phyloP scores from a whole-genome alignment of 306 rosid genomes.

The Trifolium subterraneum region DNA sequence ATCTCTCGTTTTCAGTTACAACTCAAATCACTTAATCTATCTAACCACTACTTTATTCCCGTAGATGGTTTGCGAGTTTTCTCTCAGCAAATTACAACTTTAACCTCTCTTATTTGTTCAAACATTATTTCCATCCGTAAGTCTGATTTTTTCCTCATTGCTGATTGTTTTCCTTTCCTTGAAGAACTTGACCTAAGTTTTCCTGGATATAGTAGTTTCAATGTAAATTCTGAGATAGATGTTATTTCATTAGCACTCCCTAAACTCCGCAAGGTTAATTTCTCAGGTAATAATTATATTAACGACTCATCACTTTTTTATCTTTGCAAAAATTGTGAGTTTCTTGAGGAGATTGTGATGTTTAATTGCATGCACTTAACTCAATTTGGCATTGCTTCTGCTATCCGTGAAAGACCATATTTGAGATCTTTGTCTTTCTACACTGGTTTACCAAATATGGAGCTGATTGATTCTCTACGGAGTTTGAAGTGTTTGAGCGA shows the following conservation, averaged over 20 bases:
- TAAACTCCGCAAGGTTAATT: slow-evolving; percentile 55
- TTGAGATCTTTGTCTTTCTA: slow-evolving; percentile 46
- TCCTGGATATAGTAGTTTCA: no score
- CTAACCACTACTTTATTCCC: slow-evolving; percentile 18
- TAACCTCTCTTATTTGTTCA: slow-evolving; percentile 54
- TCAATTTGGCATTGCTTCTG: slow-evolving; percentile 47
- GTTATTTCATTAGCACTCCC: slow-evolving; percentile 19
- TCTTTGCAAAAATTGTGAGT: slow-evolving; percentile 47
- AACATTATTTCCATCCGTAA: slow-evolving; percentile 21
- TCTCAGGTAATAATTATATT: slow-evolving; percentile 60
- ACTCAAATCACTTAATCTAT: slow-evolving; percentile 50
- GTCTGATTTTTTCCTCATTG: slow-evolving; percentile 45
- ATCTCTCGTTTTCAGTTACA: slow-evolving; percentile 43
- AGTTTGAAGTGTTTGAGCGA: slow-evolving; percentile 43
- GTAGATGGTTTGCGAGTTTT: slow-evolving; percentile 44
- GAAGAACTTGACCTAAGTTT: slow-evolving; percentile 53
- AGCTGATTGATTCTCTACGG: slow-evolving; percentile 21
- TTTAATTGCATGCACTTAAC: slow-evolving; percentile 43
- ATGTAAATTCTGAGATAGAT: background rate
- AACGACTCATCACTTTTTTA: slow-evolving; percentile 44
- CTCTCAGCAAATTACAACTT: slow-evolving; percentile 31
- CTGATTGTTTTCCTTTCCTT: slow-evolving; percentile 52
- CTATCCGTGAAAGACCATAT: slow-evolving; percentile 43
- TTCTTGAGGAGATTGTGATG: background rate
- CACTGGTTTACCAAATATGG: no score